Conservation (phyloP, 495 filamentous ascomycete genomes). For the Delitschia confertaspora region DNA sequence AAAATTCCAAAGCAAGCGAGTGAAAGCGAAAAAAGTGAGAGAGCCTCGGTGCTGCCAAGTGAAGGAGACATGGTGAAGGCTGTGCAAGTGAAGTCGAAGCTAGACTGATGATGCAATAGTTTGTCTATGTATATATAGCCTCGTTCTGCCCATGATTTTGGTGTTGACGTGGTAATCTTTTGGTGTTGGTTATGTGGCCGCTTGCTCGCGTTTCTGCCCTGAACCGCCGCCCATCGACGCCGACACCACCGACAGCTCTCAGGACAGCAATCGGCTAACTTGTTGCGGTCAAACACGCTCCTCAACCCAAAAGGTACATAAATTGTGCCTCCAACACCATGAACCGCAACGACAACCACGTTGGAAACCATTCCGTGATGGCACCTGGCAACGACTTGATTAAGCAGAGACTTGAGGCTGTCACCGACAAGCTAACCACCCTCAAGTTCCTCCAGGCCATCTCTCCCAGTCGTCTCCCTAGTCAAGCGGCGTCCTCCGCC, state of each 20-base stretch:
- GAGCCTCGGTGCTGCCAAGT: slow-evolving; percentile 60
- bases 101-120: neutral
- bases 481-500: slow-evolving; percentile 25
- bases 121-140: no score
- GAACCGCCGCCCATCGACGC: neutral
- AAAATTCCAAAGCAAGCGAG: slow-evolving; percentile 65
- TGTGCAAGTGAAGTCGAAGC: neutral
- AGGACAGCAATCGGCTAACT: no score
- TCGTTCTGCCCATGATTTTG: no score
- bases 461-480: slow-evolving; percentile 22
- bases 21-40: slow-evolving; percentile 59
- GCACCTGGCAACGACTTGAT: slow-evolving; percentile 17
- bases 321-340: no score
- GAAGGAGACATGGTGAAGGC: slow-evolving; percentile 15
- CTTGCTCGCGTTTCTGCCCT: neutral
- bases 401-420: slow-evolving; percentile 20
- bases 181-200: no score
- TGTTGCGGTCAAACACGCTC: no score
- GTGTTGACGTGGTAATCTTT: no score
- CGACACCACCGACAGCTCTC: neutral
- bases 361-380: neutral
- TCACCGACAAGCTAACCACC: slow-evolving; percentile 8
- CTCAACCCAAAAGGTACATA: no score
- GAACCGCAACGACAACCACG: slow-evolving; percentile 17
- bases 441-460: slow-evolving; percentile 21